Evolutionary conservation across 2,329 filamentous ascomycete genomes (phyloP), one percentile per base, ranked within the genome.

Genomic region (Aaosphaeria pasadenensis): DNA sequence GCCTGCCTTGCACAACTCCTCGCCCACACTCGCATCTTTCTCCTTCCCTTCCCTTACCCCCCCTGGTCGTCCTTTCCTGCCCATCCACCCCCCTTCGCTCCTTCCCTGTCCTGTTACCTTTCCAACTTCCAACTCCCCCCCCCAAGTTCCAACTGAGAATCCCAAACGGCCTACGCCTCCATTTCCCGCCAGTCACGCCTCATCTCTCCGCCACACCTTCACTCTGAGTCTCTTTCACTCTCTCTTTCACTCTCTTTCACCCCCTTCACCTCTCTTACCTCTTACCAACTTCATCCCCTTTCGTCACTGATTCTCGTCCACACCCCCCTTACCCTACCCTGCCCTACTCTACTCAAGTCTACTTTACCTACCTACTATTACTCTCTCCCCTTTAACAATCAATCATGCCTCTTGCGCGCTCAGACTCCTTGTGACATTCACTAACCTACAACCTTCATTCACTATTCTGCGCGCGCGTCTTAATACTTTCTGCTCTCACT

Each of bases 351-450:
- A 36, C 33, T n/a, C 33, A 9, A 36, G 7, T 36, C 33, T 9
- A 9, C 33, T n/a, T 36, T n/a, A 36, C 33, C n/a, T n/a, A 36
- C 33, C n/a, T n/a, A 36, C 33, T n/a, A 9, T 36, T n/a, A 36
- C 4, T 2, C 33, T n/a, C 33, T n/a, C 33, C 33, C n/a, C n/a
- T n/a, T n/a, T n/a, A 36, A 9, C 33, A 36, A 29, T 45, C 48
- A 49, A 51, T 45, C 50, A 53, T 53, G 49, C 40, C 46, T 32
- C 46, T 45, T 31, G 44, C 43, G 49, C 39, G 39, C 43, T 35
- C 41, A 24, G 29, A 33, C 30, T 32, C 39, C 32, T 47, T 42
- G 44, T 51, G 51, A 49, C 51, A 9, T 31, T 24, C 31, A 9
- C 44, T 35, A 33, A 11, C 11, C 17, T 24, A 24, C 17, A 24